Evolutionary conservation across 768 basidiomycete species (phyloP).

Genomic region (Boletus barrowsii): DNA sequence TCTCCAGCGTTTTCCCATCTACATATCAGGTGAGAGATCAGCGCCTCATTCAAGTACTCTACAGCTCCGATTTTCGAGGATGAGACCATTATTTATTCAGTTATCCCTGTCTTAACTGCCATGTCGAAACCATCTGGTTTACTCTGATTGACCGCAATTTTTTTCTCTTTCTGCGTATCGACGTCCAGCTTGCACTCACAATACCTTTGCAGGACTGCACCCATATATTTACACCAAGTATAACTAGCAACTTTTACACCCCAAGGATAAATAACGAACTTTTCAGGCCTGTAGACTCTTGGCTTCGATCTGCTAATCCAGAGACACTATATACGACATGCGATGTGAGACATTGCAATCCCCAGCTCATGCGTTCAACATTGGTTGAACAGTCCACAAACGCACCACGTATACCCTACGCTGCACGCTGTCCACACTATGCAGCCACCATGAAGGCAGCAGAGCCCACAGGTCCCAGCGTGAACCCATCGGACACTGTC

Average conservation of each 20-base stretch:
- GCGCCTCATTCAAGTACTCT: neutral
- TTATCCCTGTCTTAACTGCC: conserved; percentile 32
- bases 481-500: conserved; percentile 7
- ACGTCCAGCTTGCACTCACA: no score
- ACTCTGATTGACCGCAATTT: conserved; percentile 3
- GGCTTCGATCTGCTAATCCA: no score
- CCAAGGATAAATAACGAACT: no score
- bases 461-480: conserved; percentile 25
- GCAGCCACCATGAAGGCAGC: conserved; percentile 16
- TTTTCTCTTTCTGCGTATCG: no score
- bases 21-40: neutral
- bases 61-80: neutral
- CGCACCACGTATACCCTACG: no score
- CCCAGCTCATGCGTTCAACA: no score
- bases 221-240: neutral
- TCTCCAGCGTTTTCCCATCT: neutral
- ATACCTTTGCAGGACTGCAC: neutral
- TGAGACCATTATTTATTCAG: conserved; percentile 23
- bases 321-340: no score
- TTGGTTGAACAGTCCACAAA: no score
- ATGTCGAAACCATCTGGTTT: conserved; percentile 17
- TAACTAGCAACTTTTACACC: no score
- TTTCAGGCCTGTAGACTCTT: no score
- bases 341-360: no score
- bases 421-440: neutral